phyloP scores from a whole-genome alignment of 345 rosid genomes.

The Gossypium ekmanianum region DNA sequence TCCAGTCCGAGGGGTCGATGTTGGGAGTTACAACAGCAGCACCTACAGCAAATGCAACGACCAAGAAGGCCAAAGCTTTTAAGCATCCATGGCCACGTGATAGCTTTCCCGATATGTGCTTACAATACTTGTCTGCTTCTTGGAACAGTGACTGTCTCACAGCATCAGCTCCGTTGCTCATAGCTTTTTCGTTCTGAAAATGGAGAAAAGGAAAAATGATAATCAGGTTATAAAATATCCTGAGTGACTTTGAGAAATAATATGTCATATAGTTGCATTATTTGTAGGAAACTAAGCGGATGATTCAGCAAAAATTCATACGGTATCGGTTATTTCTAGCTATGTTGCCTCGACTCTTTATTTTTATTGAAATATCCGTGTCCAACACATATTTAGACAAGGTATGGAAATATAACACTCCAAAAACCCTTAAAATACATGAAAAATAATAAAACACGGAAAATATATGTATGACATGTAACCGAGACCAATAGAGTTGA shows the following conservation, averaged over 20 bases:
- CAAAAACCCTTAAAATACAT: background rate
- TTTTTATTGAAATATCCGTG: background rate
- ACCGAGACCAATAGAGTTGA: too few species aligned
- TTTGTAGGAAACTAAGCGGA: background rate
- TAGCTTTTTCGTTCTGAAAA: constrained; percentile 54
- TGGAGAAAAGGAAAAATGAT: constrained; percentile 19
- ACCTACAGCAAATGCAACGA: constrained; percentile 42
- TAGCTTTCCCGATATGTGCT: constrained; percentile 40
- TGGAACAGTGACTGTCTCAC: constrained; percentile 30
- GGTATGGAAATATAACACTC: background rate
- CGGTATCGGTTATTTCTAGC: background rate
- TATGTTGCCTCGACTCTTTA: background rate
- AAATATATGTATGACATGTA: background rate
- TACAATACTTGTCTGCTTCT: constrained; percentile 61
- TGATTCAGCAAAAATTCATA: background rate
- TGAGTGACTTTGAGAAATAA: background rate
- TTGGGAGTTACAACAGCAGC: constrained; percentile 40
- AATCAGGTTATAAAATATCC: background rate
- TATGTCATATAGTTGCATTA: background rate
- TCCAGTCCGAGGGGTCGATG: constrained; percentile 34
- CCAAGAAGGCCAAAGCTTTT: constrained; percentile 43
- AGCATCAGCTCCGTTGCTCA: constrained; percentile 33
- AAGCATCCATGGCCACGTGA: constrained; percentile 48
- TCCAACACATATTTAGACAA: background rate
- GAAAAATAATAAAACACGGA: background rate